Base-by-base conservation (phyloP, 495 filamentous ascomycete species). In the Penicillium odoratum region DNA sequence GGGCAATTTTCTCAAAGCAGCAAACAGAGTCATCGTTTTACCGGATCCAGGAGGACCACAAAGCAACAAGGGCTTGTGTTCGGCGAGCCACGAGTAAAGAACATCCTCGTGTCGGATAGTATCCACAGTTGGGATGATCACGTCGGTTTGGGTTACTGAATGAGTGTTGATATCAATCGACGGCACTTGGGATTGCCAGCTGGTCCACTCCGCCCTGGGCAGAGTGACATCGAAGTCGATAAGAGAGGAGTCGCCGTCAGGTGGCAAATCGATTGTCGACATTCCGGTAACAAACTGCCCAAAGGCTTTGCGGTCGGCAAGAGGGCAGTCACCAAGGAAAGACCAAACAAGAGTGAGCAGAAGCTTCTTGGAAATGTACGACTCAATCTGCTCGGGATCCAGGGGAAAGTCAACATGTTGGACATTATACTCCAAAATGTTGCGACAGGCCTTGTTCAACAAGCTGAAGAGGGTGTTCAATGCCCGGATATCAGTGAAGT, bases 1-100 rank as follows among this genome's bases (percentile, higher is more conserved):
- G 18, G 93, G 93, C 40, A 98, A 78, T 71, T 98, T 98, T 50
- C 95, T 84, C 51, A 99, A 83, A 28, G 94, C 95, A 68, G 92
- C 96, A 74, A 99, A 99, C 18, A 99, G 77, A 25, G 94, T 99
- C 94, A 99, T 99, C 3, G 94, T 99, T 78, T 99, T 99, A 76
- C 94, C 94, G 40, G 94, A 98, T 69, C 94, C 94, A 53, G 94
- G 94, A 70, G 94, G 94, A 76, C 94, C 95, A 72, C 94, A 99
- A 18, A 99, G 86, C 9, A 99, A 78, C 21, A 99, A 79, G 21
- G 95, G 94, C 74, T 98, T 99, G 72, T 99, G 94, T 66, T 99
- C 94, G 10, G 95, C 94, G 21, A 99, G 83, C 95, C 94, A 99
- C 16, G 95, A 97, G 75, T 99, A 97, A 25, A 99, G 79, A 29